Conservation (phyloP, 345 rosid species). For the Firmiana major region DNA sequence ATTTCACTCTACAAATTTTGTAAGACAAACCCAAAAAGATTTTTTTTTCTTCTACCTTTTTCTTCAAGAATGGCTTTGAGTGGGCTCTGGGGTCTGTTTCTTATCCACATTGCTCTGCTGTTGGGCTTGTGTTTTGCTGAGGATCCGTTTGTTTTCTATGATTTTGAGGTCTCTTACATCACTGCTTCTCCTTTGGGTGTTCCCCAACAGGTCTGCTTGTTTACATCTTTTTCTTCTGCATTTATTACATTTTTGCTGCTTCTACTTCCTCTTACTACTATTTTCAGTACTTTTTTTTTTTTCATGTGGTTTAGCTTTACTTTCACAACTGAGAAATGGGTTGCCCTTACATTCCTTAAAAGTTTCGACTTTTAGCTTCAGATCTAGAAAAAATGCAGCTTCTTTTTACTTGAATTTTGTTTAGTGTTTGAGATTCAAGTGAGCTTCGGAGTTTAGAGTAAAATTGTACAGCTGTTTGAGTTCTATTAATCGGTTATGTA, state of each 20-base stretch:
- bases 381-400: slow-evolving; percentile 34
- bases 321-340: slow-evolving; percentile 18
- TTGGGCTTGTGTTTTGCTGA: slow-evolving; percentile 49
- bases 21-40: neutral
- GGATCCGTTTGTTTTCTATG: slow-evolving; percentile 62
- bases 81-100: slow-evolving; percentile 40
- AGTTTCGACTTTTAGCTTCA: slow-evolving; percentile 42
- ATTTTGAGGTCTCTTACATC: slow-evolving; percentile 85
- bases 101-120: slow-evolving; percentile 53
- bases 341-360: slow-evolving; percentile 25
- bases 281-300: slow-evolving; percentile 13
- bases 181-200: slow-evolving; percentile 97
- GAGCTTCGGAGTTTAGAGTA: slow-evolving; percentile 9
- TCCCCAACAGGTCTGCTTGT: slow-evolving; percentile 71
- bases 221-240: slow-evolving; percentile 29
- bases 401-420: slow-evolving; percentile 11
- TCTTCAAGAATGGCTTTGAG: slow-evolving; percentile 45
- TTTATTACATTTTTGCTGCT: neutral
- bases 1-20: slow-evolving; percentile 9
- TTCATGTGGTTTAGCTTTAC: slow-evolving; percentile 16
- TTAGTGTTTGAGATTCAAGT: slow-evolving; percentile 13
- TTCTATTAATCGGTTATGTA: slow-evolving; percentile 11
- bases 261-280: slow-evolving; percentile 6
- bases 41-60: neutral
- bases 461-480: slow-evolving; percentile 3